These are phyloP conservation scores for Gastrolobium bilobum DNA, from an alignment of 306 rosid genomes.

Conservation along the genomic window DNA sequence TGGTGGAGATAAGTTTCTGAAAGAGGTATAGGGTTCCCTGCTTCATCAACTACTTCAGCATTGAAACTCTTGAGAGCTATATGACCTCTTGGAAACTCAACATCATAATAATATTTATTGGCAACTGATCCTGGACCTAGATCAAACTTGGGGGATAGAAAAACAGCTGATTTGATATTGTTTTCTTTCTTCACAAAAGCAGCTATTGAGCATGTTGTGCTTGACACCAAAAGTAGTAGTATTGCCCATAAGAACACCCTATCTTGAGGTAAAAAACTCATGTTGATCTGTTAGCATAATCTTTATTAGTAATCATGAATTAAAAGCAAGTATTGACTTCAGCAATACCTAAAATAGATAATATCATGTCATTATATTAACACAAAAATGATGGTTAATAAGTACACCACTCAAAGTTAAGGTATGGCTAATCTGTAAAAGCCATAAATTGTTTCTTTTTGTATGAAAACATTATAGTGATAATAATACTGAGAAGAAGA, in stretches of 20 bases:
- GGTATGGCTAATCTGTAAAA: background rate
- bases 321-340: background rate
- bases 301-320: slow-evolving; percentile 5
- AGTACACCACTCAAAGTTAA: too few species aligned
- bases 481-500: background rate
- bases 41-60: slow-evolving; percentile 75
- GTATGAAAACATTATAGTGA: background rate
- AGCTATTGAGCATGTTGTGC: slow-evolving; percentile 47
- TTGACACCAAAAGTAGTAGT: slow-evolving; percentile 39
- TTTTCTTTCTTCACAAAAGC: slow-evolving; percentile 36
- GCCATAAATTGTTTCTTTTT: background rate
- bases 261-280: slow-evolving; percentile 45
- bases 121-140: slow-evolving; percentile 68
- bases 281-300: slow-evolving; percentile 54
- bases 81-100: slow-evolving; percentile 78
- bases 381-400: background rate
- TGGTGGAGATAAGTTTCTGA: slow-evolving; percentile 81
- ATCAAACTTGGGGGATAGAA: slow-evolving; percentile 67
- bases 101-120: slow-evolving; percentile 53
- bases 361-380: background rate
- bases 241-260: slow-evolving; percentile 46
- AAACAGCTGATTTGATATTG: slow-evolving; percentile 57
- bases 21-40: slow-evolving; percentile 67
- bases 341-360: too few species aligned
- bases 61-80: slow-evolving; percentile 70